Evolutionary conservation across 176 grass and related monocot genomes (phyloP).

Genomic region (Triticum monococcum): DNA sequence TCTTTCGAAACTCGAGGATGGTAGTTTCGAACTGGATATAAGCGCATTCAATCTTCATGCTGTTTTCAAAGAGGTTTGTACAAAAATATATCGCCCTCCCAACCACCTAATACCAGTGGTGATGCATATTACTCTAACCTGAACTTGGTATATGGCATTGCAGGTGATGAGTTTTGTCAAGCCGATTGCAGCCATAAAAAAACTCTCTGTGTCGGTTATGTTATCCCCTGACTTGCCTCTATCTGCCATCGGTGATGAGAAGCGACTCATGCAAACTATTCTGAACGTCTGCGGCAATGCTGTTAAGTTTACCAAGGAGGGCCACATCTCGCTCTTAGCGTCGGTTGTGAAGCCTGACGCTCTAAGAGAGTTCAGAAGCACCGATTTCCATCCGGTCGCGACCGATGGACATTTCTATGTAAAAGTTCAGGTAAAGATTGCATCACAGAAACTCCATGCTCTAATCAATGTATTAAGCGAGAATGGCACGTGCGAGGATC

Average conservation of each 20-base stretch:
- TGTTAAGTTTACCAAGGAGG: slow-evolving; percentile 75
- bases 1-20: slow-evolving; percentile 12
- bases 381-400: slow-evolving; percentile 44
- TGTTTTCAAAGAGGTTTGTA: background rate
- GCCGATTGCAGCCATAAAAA: slow-evolving; percentile 13
- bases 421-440: slow-evolving; percentile 52
- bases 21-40: background rate
- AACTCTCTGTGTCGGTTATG: slow-evolving; percentile 28
- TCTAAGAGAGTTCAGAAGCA: slow-evolving; percentile 50
- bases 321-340: slow-evolving; percentile 48
- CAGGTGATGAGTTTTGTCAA: slow-evolving; percentile 24
- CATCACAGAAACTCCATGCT: background rate
- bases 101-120: slow-evolving; percentile 18
- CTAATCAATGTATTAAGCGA: background rate
- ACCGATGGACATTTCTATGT: slow-evolving; percentile 58
- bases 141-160: slow-evolving; percentile 27
- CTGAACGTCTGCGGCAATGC: slow-evolving; percentile 67
- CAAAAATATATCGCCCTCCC: background rate
- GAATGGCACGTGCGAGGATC: background rate
- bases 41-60: slow-evolving; percentile 3
- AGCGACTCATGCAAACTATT: slow-evolving; percentile 62
- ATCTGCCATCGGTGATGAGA: slow-evolving; percentile 56
- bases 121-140: background rate
- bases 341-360: slow-evolving; percentile 49
- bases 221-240: slow-evolving; percentile 57